Evolutionary conservation across 78 protist genomes (phyloP), one percentile per base, ranked within the genome.

Genomic region (Pigoraptor vietnamica): DNA sequence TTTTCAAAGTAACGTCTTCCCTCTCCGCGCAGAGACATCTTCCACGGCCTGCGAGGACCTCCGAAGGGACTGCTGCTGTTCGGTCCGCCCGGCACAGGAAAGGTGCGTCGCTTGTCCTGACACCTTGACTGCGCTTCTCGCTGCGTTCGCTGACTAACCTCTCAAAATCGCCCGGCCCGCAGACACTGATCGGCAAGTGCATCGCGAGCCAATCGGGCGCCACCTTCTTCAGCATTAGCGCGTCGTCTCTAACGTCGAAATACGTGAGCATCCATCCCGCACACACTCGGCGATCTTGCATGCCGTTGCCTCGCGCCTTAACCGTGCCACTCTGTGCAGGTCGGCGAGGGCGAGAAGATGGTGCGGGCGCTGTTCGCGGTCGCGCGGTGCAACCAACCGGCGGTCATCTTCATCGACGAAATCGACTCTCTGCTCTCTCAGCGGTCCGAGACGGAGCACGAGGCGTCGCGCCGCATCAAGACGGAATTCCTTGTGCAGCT

Each of bases 401-500:
- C 98, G 2, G 94, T 98, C 35, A 91, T 98, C 36, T 98, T 98
- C 89, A 92, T 98, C 90, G 89, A 86, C 14, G 89, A 86, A 24
- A 93, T 98, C 37, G 99, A 98, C 94, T 96, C 98, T 24, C 83
- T 97, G 19, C 92, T 97, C 34, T 21, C 94, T 36, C 37, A 1
- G 79, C 90, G 98, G 29, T 0, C 91, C 1, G 95, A 94, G 32
- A 88, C 79, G 25, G 99, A 97, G 33, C 81, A 67, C 24, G 99
- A 97, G 21, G 81, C 92, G 35, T 37, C 93, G 32, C 91, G 98
- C 23, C 90, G 99, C 9, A 24, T 97, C 84, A 98, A 97, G 93
- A 98, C 98, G 1, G 99, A 98, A 93, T 94, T 97, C 9, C 92
- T 98, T 29, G 95, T 97, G 37, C 98, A 97, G 93, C 38, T 97